Conservation (phyloP, 352 stramenopile species). For the Phytophthora podocarpi region DNA sequence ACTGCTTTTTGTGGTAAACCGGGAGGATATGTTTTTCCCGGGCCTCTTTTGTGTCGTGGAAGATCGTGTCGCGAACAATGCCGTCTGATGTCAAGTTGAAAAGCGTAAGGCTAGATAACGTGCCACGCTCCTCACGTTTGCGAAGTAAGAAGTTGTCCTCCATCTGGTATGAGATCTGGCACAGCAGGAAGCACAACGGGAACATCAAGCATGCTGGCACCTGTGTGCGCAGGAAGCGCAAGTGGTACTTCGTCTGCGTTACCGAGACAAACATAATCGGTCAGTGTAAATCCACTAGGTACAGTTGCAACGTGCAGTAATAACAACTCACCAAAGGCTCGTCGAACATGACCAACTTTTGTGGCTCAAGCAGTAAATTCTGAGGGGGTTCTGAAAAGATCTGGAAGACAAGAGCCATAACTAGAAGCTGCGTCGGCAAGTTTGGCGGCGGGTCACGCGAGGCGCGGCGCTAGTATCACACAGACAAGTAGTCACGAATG, state of each 20-base stretch:
- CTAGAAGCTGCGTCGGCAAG: constrained; percentile 78
- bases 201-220: constrained; percentile 85
- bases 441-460: constrained; percentile 78
- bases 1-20: constrained; percentile 88
- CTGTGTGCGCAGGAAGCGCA: constrained; percentile 82
- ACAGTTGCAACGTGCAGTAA: constrained; percentile 1
- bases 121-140: constrained; percentile 82
- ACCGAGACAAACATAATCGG: constrained; percentile 2
- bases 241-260: constrained; percentile 82
- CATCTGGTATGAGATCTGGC: constrained; percentile 90
- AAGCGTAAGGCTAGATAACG: constrained; percentile 73
- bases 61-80: constrained; percentile 88
- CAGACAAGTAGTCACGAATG: neutral
- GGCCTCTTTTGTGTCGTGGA: constrained; percentile 86
- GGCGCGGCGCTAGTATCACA: constrained; percentile 51
- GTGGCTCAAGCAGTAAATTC: constrained; percentile 75
- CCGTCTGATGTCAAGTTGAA: constrained; percentile 89
- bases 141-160: constrained; percentile 83
- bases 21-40: constrained; percentile 84
- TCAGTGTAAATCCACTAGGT: constrained; percentile 14
- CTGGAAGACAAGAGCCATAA: constrained; percentile 86
- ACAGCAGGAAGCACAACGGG: constrained; percentile 80
- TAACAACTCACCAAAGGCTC: constrained; percentile 76
- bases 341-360: constrained; percentile 86
- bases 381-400: constrained; percentile 85